These are phyloP conservation scores for Pleurostoma richardsiae DNA, from an alignment of 2,329 filamentous ascomycete species.

Conservation along the genomic window DNA sequence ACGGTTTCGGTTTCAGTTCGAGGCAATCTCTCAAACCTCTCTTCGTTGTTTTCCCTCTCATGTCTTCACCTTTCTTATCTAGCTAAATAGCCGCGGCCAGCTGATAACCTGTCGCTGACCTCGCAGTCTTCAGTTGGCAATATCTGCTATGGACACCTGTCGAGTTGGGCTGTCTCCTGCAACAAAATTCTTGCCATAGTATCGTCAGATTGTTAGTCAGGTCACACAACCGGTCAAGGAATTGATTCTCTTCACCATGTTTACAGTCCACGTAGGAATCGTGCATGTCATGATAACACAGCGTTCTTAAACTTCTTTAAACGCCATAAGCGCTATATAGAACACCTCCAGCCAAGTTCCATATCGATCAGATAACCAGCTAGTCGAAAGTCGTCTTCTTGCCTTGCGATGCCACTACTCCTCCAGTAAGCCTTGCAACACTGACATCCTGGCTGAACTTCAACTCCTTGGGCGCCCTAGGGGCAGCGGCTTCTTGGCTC, in stretches of 20 bases:
- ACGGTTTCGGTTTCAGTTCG: too few relatives aligned
- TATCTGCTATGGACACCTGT: too few relatives aligned
- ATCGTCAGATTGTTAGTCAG: background rate
- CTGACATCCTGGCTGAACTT: conserved; percentile 38
- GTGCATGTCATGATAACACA: background rate
- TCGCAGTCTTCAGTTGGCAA: too few relatives aligned
- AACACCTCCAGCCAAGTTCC: background rate
- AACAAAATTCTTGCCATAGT: background rate
- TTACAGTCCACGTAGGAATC: background rate
- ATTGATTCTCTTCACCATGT: background rate
- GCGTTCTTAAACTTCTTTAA: background rate
- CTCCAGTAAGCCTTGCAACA: conserved; percentile 66
- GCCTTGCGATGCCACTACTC: conserved; percentile 72
- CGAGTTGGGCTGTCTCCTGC: too few relatives aligned
- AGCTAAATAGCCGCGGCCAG: too few relatives aligned
- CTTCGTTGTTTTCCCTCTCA: too few relatives aligned
- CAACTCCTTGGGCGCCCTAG: conserved; percentile 21
- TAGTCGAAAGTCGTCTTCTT: conserved; percentile 81
- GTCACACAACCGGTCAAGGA: background rate
- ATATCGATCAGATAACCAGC: background rate
- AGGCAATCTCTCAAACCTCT: too few relatives aligned
- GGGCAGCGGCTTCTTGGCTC: background rate
- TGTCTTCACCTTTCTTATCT: too few relatives aligned
- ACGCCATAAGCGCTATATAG: background rate
- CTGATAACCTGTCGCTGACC: too few relatives aligned